Conservation (phyloP, 2,329 filamentous ascomycete genomes). For the Fusarium miscanthi region DNA sequence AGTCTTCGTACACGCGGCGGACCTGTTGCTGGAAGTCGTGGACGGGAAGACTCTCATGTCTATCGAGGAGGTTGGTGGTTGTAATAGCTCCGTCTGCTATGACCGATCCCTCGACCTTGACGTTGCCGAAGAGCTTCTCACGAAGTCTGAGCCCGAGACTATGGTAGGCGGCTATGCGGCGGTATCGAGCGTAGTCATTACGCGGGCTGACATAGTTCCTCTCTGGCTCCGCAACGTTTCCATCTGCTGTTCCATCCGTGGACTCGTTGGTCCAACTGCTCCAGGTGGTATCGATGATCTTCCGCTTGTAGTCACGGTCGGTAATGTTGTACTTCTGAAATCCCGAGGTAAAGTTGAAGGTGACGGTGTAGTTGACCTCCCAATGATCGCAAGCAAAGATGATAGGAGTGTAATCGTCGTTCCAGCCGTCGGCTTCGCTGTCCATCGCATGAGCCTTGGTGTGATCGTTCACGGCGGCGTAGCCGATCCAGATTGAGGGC, state of each 20-base stretch:
- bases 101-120: neutral
- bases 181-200: neutral
- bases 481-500: conserved; percentile 37
- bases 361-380: conserved; percentile 37
- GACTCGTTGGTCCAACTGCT: neutral
- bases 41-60: conserved; percentile 19
- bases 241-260: conserved; percentile 27
- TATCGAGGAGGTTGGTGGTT: conserved; percentile 23
- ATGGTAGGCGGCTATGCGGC: conserved; percentile 30
- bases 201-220: conserved; percentile 34
- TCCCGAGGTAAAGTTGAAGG: conserved; percentile 25
- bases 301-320: conserved; percentile 23
- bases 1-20: conserved; percentile 16
- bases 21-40: conserved; percentile 17
- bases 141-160: conserved; percentile 23
- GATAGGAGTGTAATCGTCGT: conserved; percentile 18
- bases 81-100: conserved; percentile 3
- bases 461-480: conserved; percentile 16
- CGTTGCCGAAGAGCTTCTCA: conserved; percentile 1
- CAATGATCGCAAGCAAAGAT: conserved; percentile 41
- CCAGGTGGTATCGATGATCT: conserved; percentile 36
- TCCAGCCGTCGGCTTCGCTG: conserved; percentile 1
- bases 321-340: conserved; percentile 27
- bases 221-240: conserved; percentile 17
- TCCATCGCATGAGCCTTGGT: neutral